Conservation (phyloP, 2,329 filamentous ascomycete species). For the Berkeleyomyces basicola region DNA sequence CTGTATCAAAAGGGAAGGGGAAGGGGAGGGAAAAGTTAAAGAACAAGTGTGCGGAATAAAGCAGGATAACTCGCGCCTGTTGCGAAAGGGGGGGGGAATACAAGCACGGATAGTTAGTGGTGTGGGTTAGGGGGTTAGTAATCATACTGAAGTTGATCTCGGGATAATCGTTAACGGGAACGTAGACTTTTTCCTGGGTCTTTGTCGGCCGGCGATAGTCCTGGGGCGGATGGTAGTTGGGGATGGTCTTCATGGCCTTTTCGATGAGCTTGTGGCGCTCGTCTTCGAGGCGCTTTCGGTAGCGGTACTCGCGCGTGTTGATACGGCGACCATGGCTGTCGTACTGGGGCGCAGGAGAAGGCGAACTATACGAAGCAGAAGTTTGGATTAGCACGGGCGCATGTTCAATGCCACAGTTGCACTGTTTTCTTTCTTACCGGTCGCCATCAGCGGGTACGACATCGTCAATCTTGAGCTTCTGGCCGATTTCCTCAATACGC, state of each 20-base stretch:
- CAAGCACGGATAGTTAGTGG: conserved; percentile 20
- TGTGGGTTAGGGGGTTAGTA: conserved; percentile 90
- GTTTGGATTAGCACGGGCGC: background rate
- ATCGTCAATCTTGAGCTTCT: conserved; percentile 98
- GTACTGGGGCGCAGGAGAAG: conserved; percentile 90
- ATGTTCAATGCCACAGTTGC: background rate
- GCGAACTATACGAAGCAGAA: conserved; percentile 46
- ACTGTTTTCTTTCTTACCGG: conserved; percentile 41
- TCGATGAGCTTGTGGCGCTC: conserved; percentile 98
- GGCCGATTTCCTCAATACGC: conserved; percentile 96
- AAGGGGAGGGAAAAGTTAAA: conserved; percentile 1
- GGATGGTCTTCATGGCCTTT: conserved; percentile 98
- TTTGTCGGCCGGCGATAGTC: conserved; percentile 98
- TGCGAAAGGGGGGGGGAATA: conserved; percentile 21
- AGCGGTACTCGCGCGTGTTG: conserved; percentile 96
- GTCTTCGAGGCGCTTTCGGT: conserved; percentile 94
- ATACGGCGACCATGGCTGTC: conserved; percentile 99
- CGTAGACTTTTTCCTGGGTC: conserved; percentile 99
- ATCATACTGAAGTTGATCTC: conserved; percentile 99
- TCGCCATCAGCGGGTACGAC: conserved; percentile 94
- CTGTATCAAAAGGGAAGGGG: conserved; percentile 15
- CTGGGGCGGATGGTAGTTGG: conserved; percentile 96
- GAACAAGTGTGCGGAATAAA: conserved; percentile 16
- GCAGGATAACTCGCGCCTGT: conserved; percentile 14
- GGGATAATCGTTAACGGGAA: conserved; percentile 99